phyloP scores from a whole-genome alignment of 371 early-diverging fungal species.

The Mortierella sp. region DNA sequence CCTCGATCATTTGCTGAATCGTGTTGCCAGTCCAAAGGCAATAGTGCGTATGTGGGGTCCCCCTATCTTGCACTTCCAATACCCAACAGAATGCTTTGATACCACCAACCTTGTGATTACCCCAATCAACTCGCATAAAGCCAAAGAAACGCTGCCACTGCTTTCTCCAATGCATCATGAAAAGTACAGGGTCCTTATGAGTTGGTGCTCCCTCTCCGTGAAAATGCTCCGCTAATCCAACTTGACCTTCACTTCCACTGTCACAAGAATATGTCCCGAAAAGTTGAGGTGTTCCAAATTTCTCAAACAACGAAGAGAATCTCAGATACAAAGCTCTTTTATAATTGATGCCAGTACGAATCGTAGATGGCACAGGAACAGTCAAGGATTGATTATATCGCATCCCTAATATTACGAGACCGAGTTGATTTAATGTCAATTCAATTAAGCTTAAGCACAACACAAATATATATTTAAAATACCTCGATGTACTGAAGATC shows the following conservation, averaged over 20 bases:
- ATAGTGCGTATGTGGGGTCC: constrained; percentile 21
- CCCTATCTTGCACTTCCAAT: constrained; percentile 19
- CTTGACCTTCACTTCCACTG: constrained; percentile 19
- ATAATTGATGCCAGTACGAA: constrained; percentile 26
- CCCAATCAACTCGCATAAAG: constrained; percentile 15
- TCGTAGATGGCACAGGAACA: no score
- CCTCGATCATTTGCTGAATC: constrained; percentile 14
- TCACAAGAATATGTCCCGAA: constrained; percentile 29
- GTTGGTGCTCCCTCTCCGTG: constrained; percentile 12
- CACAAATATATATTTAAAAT: no score
- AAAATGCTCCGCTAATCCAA: constrained; percentile 16
- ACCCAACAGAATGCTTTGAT: constrained; percentile 30
- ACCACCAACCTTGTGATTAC: constrained; percentile 3
- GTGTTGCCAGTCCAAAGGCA: constrained; percentile 16
- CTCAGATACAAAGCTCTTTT: constrained; percentile 15
- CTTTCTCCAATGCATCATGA: constrained; percentile 34
- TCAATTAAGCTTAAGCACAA: no score
- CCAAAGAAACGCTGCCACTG: constrained; percentile 17
- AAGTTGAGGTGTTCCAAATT: constrained; percentile 25
- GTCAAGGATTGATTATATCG: no score
- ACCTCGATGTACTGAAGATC: no score
- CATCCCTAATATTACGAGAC: no score
- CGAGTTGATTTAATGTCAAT: no score
- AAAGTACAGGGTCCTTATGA: constrained; percentile 24
- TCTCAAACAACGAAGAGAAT: constrained; percentile 21